Evolutionary conservation across 768 basidiomycete species (phyloP).

Genomic region (Paxillus rubicundulus): DNA sequence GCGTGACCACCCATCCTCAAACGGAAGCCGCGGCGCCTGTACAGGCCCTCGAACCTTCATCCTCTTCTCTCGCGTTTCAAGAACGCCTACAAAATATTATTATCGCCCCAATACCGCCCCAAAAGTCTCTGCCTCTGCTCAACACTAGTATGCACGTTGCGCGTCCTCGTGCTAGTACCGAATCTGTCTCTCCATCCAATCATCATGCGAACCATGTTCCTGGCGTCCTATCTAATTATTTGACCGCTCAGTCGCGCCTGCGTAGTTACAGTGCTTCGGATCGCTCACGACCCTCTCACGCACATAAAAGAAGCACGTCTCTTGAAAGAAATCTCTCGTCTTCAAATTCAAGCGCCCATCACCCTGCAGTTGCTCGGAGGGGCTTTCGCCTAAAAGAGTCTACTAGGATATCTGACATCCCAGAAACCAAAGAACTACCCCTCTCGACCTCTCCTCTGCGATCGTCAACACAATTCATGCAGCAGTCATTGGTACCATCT

Average conservation of each 20-base stretch:
- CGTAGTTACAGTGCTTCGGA: constrained; percentile 18
- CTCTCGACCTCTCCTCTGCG: neutral
- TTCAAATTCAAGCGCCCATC: neutral
- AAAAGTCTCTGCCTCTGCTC: constrained; percentile 6
- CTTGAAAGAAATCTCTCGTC: neutral
- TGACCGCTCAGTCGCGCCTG: constrained; percentile 14
- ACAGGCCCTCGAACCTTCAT: neutral
- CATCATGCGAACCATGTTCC: constrained; percentile 10
- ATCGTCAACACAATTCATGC: constrained; percentile 28
- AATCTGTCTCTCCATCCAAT: constrained; percentile 7
- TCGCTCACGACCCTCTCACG: neutral
- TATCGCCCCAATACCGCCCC: neutral
- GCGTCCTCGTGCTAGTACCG: constrained; percentile 29
- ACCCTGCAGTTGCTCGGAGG: neutral
- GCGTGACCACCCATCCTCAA: neutral
- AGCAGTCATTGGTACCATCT: constrained; percentile 50
- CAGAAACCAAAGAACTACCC: constrained; percentile 1
- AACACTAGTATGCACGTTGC: neutral
- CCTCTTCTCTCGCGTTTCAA: neutral
- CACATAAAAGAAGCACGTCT: constrained; percentile 2
- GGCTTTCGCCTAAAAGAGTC: constrained; percentile 7
- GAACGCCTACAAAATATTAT: neutral
- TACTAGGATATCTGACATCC: constrained; percentile 2
- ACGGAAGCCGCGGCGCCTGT: neutral
- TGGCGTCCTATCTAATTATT: constrained; percentile 5